These are phyloP conservation scores for Emericellopsis cladophorae DNA, from an alignment of 2,329 filamentous ascomycete genomes.

Conservation along the genomic window DNA sequence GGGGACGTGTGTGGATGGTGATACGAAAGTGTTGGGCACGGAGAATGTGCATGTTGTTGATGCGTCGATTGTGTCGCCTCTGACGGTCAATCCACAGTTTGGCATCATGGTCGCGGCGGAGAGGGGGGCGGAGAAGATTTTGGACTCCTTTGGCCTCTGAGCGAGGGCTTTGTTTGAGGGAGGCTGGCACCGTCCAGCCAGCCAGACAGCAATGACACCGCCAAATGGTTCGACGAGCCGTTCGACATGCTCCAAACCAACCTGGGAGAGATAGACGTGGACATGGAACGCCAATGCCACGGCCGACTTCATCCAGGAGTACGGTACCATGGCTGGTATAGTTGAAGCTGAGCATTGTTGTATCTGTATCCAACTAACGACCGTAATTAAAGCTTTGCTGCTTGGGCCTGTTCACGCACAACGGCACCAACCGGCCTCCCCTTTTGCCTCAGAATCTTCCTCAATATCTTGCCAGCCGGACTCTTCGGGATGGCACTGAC, in stretches of 20 bases:
- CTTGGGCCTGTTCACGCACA: conserved; percentile 1
- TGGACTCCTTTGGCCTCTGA: background rate
- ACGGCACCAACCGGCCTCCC: conserved; percentile 1
- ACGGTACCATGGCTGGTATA: conserved; percentile 3
- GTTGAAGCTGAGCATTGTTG: no score
- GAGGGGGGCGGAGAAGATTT: background rate
- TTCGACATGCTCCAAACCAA: conserved; percentile 8
- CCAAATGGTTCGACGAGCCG: conserved; percentile 5
- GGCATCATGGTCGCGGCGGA: background rate
- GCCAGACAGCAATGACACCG: background rate
- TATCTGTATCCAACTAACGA: no score
- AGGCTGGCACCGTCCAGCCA: background rate
- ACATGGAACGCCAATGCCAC: conserved; percentile 6
- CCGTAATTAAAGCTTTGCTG: conserved; percentile 4
- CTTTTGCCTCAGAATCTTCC: conserved; percentile 32
- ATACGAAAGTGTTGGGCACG: background rate
- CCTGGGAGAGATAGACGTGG: conserved; percentile 6
- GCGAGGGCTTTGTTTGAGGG: no score
- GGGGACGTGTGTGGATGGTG: background rate
- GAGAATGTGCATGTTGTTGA: background rate
- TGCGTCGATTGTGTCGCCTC: background rate
- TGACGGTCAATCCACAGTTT: background rate
- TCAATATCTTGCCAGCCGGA: conserved; percentile 47
- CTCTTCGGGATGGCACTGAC: conserved; percentile 45
- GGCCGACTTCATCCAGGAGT: conserved; percentile 4